Evolutionary conservation across 2,329 filamentous ascomycete species (phyloP).

Genomic region (Pyrenophora teres): DNA sequence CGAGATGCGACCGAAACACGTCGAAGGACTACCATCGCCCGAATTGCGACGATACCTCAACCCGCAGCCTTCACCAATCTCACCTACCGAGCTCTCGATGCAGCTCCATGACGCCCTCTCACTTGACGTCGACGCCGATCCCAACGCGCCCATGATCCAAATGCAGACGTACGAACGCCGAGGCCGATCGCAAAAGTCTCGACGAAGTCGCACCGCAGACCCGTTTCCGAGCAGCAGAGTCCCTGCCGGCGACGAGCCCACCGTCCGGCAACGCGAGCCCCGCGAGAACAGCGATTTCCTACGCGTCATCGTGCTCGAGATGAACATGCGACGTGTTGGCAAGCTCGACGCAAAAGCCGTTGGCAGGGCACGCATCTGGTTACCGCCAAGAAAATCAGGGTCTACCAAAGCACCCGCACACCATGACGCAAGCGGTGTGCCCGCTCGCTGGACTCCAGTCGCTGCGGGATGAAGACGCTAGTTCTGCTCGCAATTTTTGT

Average conservation of each 20-base stretch:
- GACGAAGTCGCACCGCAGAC: constrained; percentile 36
- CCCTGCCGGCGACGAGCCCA: constrained; percentile 45
- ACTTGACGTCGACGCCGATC: constrained; percentile 40
- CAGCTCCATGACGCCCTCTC: constrained; percentile 47
- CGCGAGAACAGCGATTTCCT: constrained; percentile 68
- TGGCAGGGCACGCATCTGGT: constrained; percentile 63
- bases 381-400: constrained; percentile 59
- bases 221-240: constrained; percentile 51
- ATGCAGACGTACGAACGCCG: constrained; percentile 64
- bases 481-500: constrained; percentile 9
- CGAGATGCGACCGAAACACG: constrained; percentile 63
- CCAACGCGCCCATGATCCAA: constrained; percentile 62
- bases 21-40: constrained; percentile 59
- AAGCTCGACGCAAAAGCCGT: constrained; percentile 62
- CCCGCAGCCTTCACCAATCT: constrained; percentile 53
- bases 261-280: constrained; percentile 63
- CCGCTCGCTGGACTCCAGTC: constrained; percentile 44
- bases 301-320: constrained; percentile 67
- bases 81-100: constrained; percentile 46
- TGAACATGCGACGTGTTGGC: constrained; percentile 69
- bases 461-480: constrained; percentile 23
- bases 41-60: constrained; percentile 66
- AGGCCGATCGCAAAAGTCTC: constrained; percentile 34
- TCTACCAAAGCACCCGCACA: constrained; percentile 32
- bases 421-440: constrained; percentile 36